Base-by-base conservation (phyloP, 169 alveolate species). In the Babesia bovis region DNA sequence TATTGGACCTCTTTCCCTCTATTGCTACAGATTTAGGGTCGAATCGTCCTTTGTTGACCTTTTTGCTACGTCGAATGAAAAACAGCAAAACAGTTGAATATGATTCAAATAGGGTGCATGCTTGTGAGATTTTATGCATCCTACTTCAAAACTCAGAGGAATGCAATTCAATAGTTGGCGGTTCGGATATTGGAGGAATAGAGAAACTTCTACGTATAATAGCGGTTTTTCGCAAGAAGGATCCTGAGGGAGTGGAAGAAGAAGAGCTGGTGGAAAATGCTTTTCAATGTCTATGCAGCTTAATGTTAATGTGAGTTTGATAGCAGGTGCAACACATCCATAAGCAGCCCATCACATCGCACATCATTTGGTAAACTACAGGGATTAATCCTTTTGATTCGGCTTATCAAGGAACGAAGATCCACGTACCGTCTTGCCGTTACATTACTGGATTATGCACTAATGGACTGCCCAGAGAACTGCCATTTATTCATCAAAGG, bases 231-330 rank as follows among this genome's bases (percentile, higher is more conserved):
- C 78, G 94, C 42, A 90, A 87, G 59, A 71, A 68, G 45, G 92
- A 90, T 53, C 94, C 94, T 0, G 91, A 86, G 25, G 73, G 86
- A 42, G 63, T 83, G 12, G 93, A 90, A 53, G 94, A 79, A 65
- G 93, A 86, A 40, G 94, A 90, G 67, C 59, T 84, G 38, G 93
- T 85, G 28, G 90, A 84, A 51, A 90, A 90, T 65, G 70, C 85
- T 44, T 87, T 90, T 73, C 92, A 87, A 69, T 75, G 88, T 53
- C 89, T 90, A 40, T 90, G 94, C 72, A 87, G 83, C 13, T 71
- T 90, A 44, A 84, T 90, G 90, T 66, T 90, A 35, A 58, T 74
- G 91, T 79, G 44, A 55, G 83, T 49, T 53, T n/a, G 10, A 33
- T 21, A 15, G 25, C 32, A 7, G 45, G 15, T 21, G 4, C 7